Evolutionary conservation across 1,139 yeast species (phyloP).

Genomic region (Diutina ranongensis): DNA sequence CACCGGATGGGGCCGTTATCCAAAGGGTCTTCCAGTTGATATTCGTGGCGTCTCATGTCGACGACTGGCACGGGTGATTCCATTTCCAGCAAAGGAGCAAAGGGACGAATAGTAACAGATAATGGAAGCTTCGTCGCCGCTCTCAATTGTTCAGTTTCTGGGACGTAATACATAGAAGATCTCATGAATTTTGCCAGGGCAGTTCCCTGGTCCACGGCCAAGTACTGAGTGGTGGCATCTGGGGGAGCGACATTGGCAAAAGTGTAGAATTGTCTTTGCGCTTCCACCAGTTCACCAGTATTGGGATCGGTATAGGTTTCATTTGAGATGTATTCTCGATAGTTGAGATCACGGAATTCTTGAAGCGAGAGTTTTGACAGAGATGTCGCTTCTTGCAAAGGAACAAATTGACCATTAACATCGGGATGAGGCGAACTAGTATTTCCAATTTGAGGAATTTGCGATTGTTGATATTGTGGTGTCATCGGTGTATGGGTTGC

Average conservation of each 20-base stretch:
- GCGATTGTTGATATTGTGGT: neutral
- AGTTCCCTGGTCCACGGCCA: constrained; percentile 70
- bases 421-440: neutral
- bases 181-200: constrained; percentile 75
- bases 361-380: constrained; percentile 1
- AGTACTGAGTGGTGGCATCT: constrained; percentile 60
- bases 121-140: constrained; percentile 68
- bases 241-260: constrained; percentile 77
- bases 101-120: constrained; percentile 73
- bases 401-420: constrained; percentile 1
- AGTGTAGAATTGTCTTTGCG: constrained; percentile 44
- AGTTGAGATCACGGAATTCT: constrained; percentile 2
- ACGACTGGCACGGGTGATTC: constrained; percentile 59
- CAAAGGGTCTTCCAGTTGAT: constrained; percentile 16
- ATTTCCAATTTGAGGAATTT: neutral
- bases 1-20: constrained; percentile 75
- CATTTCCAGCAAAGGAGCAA: constrained; percentile 44
- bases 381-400: constrained; percentile 1
- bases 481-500: neutral
- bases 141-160: constrained; percentile 62
- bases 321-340: neutral
- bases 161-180: constrained; percentile 75
- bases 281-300: constrained; percentile 8
- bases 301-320: neutral
- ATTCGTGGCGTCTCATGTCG: constrained; percentile 36